Evolutionary conservation across 1,284 basidiomycete genomes (phyloP), one percentile per base, ranked within the genome.

Genomic region (Naganishia sp.): DNA sequence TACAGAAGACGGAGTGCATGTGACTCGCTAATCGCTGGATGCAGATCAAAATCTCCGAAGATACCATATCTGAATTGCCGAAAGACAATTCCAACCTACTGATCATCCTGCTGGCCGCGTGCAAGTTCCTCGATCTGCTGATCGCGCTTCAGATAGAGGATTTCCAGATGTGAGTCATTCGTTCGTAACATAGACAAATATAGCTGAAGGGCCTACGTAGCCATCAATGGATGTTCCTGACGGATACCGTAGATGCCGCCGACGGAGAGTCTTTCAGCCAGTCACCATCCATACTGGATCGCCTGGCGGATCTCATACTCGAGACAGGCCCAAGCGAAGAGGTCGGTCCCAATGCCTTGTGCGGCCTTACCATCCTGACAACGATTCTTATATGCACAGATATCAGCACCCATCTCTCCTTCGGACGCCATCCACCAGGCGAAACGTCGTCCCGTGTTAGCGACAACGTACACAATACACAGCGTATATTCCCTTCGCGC

Each of bases 161-260:
- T 75, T 99, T 99, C 79, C 96, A 99, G 80, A 90, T 97, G 93
- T 94, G 75, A 72, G 87, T 72, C 25, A 3, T 21, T 11, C 23
- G 0, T 18, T 18, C 53, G 0, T 9, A 3, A 36, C 3, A 33
- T 18, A 16, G 52, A 15, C 15, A 9, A 5, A 42, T 44, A 21
- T 46, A 21, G 54, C 45, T 46, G 45, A 46, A 13, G 45, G 15
- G 18, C 0, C 44, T 16, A 2, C 28, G 10, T 33, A 96, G 94
- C 71, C 91, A 99, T 78, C 94, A 99, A 83, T 99, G 96, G 95
- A 90, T 97, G 73, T 99, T 99, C 75, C 87, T 98, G 64, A 96
- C 94, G 0, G 96, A 99, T 78, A 98, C 95, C 0, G 90, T 94
- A 6, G 96, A 99, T 74, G 94, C 94, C 0, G 86, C 94, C 13